Conservation (phyloP, 2,329 filamentous ascomycete genomes). For the Tolypocladium ovalisporum region DNA sequence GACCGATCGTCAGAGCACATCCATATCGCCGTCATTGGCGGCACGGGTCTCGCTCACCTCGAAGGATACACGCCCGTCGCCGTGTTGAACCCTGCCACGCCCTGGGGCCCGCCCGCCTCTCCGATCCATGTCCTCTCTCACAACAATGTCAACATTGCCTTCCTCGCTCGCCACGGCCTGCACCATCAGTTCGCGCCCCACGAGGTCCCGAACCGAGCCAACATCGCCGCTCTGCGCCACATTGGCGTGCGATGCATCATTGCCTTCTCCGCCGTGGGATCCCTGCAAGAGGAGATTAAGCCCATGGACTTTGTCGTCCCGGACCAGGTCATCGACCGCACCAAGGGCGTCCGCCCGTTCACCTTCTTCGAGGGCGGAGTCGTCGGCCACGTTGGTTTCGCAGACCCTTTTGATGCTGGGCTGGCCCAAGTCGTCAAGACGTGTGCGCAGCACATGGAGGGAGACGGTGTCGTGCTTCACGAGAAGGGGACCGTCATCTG, state of each 20-base stretch:
- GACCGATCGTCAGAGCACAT: constrained; percentile 44
- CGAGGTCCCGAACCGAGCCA: constrained; percentile 89
- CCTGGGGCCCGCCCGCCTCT: constrained; percentile 72
- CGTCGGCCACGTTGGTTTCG: constrained; percentile 90
- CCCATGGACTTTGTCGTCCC: constrained; percentile 95
- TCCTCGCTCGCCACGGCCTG: constrained; percentile 83
- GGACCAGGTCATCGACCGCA: constrained; percentile 94
- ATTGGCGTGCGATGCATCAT: constrained; percentile 86
- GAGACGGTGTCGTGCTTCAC: constrained; percentile 77
- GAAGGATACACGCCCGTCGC: constrained; percentile 80
- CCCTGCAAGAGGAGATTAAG: constrained; percentile 82
- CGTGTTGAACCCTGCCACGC: constrained; percentile 63
- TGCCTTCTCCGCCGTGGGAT: constrained; percentile 91
- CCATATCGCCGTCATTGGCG: constrained; percentile 82
- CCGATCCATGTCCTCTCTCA: constrained; percentile 84
- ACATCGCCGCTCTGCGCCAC: constrained; percentile 91
- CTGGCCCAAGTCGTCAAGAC: constrained; percentile 66
- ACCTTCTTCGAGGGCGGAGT: constrained; percentile 92
- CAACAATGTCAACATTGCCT: constrained; percentile 71
- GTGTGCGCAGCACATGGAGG: constrained; percentile 66
- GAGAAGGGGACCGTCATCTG: constrained; percentile 77
- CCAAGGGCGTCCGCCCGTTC: constrained; percentile 86
- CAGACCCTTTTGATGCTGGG: constrained; percentile 80
- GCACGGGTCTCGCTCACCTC: constrained; percentile 82
- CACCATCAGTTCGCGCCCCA: constrained; percentile 87